Evolutionary conservation across 2,329 filamentous ascomycete species (phyloP), one percentile per base, ranked within the genome.

Genomic region (Teratosphaeria pseudoeucalypti): DNA sequence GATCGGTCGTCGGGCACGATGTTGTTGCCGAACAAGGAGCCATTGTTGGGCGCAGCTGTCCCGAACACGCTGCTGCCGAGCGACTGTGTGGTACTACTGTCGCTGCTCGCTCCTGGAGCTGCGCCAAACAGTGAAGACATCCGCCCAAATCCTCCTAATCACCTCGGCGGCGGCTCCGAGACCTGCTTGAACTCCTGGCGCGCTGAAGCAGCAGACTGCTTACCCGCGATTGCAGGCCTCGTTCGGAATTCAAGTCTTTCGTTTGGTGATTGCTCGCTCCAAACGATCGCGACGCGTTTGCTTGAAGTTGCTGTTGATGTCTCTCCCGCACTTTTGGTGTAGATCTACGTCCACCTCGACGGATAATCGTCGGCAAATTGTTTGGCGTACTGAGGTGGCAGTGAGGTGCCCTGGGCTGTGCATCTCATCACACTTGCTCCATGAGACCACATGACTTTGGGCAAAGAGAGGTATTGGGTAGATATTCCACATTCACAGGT

Each of bases 51-150:
- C 52, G 57, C 53, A 11, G 56, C 39, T 14, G 59, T 19, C 47
- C 59, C 63, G 43, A 61, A 64, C 16, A 54, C n/a, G 16, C 56
- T 47, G 49, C 37, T 27, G 52, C 43, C n/a, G 43, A n/a, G 43
- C 2, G 43, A 16, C 2, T 49, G 43, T 49, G 43, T 49, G 9
- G 43, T 11, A 23, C 23, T 23, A 23, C 23, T 23, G 23, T 23
- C 2, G 19, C 23, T 49, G 43, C 19, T 49, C 43, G 43, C 43
- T 23, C 43, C 43, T 23, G 43, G 43, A 49, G 43, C 43, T 19
- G 43, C 16, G 43, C 43, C 43, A 19, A 49, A 49, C 16, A 49
- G n/a, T 19, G 43, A 49, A 49, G 43, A 49, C 43, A 49, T 49
- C 19, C 43, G 16, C 43, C 43, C 23, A 49, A 4, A 19, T 6